Percentiles rank a stretch among this genome's conserved stretches.
Conservation (phyloP, 2,329 filamentous ascomycete species). For the Alternaria consortialis region DNA sequence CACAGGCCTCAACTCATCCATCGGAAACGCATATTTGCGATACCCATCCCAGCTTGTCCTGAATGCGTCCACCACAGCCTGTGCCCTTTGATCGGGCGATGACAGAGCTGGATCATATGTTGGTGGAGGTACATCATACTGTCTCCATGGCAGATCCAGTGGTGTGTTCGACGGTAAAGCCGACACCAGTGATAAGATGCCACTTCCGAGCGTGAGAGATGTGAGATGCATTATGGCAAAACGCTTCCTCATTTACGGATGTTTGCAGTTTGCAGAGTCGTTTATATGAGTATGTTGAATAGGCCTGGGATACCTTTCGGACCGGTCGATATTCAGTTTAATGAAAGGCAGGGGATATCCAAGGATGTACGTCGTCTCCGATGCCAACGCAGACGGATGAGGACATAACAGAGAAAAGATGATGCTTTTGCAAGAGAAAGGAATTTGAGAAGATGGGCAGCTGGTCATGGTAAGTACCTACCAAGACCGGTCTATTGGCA, state of each 20-base stretch:
- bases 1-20: constrained; percentile 77
- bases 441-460: not conserved
- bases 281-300: not conserved
- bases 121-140: constrained; percentile 15
- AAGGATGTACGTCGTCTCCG: not conserved
- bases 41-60: constrained; percentile 60
- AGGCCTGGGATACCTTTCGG: not conserved
- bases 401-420: not conserved
- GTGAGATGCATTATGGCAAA: not conserved
- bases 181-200: constrained; percentile 10
- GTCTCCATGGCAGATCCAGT: constrained; percentile 21
- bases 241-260: not conserved
- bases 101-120: constrained; percentile 12
- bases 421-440: not conserved
- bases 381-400: not conserved
- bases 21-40: constrained; percentile 75
- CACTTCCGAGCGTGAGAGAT: not conserved
- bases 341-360: not conserved
- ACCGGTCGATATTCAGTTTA: not conserved
- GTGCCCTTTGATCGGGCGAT: constrained; percentile 32
- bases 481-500: constrained; percentile 4
- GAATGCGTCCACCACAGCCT: constrained; percentile 48
- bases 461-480: not conserved
- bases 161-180: constrained; percentile 27
- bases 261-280: not conserved